phyloP scores from a whole-genome alignment of 805 yeast species.

The Zygoascus ofunaensis region DNA sequence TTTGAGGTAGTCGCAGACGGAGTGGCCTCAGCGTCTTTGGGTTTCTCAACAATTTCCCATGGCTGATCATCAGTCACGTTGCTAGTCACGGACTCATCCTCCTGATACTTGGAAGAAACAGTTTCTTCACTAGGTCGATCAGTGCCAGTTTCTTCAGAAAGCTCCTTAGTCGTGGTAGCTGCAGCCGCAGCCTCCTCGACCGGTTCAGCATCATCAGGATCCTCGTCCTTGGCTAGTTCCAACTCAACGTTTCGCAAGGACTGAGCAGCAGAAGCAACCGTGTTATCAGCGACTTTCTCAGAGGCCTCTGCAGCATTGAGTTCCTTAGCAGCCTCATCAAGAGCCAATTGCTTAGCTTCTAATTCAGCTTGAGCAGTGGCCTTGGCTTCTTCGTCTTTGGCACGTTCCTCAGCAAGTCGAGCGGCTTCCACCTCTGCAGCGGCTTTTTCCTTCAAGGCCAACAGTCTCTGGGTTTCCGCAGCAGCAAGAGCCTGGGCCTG shows the following conservation, averaged over 20 bases:
- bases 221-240: constrained; percentile 6
- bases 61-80: constrained; percentile 3
- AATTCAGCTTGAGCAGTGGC: constrained; percentile 9
- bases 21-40: not conserved
- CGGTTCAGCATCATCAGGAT: not conserved
- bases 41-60: constrained; percentile 2
- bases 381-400: constrained; percentile 12
- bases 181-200: constrained; percentile 7
- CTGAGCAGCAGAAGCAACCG: constrained; percentile 4
- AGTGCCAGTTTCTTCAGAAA: not conserved
- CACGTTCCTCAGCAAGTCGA: constrained; percentile 13
- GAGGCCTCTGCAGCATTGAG: constrained; percentile 17
- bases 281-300: constrained; percentile 5
- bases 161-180: no score
- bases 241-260: constrained; percentile 7
- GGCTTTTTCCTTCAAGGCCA: constrained; percentile 15
- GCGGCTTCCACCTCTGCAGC: constrained; percentile 21
- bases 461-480: constrained; percentile 19
- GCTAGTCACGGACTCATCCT: not conserved
- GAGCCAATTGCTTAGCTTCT: constrained; percentile 12
- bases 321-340: constrained; percentile 17
- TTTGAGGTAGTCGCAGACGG: constrained; percentile 3
- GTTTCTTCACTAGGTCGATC: not conserved
- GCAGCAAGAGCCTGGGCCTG: constrained; percentile 21
- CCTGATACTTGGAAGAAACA: not conserved